Evolutionary conservation across 495 filamentous ascomycete genomes (phyloP).

Genomic region (Podospora comata): DNA sequence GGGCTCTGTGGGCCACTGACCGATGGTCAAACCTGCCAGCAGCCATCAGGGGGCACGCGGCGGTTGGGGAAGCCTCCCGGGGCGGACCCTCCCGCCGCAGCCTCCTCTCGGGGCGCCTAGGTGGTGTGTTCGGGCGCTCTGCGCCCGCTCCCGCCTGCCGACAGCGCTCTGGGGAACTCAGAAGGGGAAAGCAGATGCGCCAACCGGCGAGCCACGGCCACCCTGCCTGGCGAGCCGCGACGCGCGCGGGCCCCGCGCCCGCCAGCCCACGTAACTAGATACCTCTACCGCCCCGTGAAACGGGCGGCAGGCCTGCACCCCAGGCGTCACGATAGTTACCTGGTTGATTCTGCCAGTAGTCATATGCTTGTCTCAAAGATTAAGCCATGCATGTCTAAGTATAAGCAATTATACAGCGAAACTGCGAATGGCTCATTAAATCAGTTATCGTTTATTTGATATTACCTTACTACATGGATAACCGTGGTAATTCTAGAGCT

Average conservation of each 20-base stretch:
- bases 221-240: slow-evolving; percentile 21
- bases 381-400: slow-evolving; percentile 72
- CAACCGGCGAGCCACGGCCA: slow-evolving; percentile 18
- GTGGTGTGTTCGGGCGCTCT: not conserved
- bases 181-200: not conserved
- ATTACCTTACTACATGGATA: slow-evolving; percentile 70
- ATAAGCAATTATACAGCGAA: slow-evolving; percentile 68
- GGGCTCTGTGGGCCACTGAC: slow-evolving; percentile 55
- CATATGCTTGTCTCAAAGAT: slow-evolving; percentile 73
- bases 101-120: slow-evolving; percentile 16
- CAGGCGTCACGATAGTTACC: slow-evolving; percentile 53
- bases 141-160: not conserved
- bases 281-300: slow-evolving; percentile 23
- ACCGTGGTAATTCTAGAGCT: slow-evolving; percentile 73
- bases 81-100: slow-evolving; percentile 12
- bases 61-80: slow-evolving; percentile 35
- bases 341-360: slow-evolving; percentile 71
- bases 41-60: slow-evolving; percentile 43
- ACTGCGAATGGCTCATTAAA: slow-evolving; percentile 71
- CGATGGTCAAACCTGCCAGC: slow-evolving; percentile 41
- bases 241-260: slow-evolving; percentile 13
- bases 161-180: not conserved
- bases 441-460: slow-evolving; percentile 73
- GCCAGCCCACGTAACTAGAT: slow-evolving; percentile 21
- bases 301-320: slow-evolving; percentile 24